phyloP scores from a whole-genome alignment of 352 stramenopile genomes.

The Sclerospora graminicola region DNA sequence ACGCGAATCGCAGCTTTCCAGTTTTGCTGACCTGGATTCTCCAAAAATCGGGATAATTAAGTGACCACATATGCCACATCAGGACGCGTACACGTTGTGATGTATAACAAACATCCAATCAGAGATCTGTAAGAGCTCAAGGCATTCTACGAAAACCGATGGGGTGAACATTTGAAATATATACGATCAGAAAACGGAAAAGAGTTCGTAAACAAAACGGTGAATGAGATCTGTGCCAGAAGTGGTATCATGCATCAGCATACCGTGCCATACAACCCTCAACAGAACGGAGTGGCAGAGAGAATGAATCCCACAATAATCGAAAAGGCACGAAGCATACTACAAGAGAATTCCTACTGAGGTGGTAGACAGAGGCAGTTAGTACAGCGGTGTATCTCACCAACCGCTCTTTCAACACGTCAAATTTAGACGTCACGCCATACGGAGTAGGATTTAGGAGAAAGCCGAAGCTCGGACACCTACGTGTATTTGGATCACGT shows the following conservation, averaged over 20 bases:
- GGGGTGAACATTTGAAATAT: slow-evolving; percentile 3
- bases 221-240: not conserved
- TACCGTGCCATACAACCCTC: slow-evolving; percentile 2
- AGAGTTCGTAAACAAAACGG: slow-evolving; percentile 14
- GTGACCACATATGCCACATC: too few relatives aligned
- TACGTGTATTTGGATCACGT: slow-evolving; percentile 19
- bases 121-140: slow-evolving; percentile 10
- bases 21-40: too few relatives aligned
- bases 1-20: too few relatives aligned
- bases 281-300: slow-evolving; percentile 13
- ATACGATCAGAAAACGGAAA: slow-evolving; percentile 20
- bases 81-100: too few relatives aligned
- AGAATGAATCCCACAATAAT: slow-evolving; percentile 1
- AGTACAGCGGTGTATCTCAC: slow-evolving; percentile 18
- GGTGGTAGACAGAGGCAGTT: slow-evolving; percentile 23
- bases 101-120: too few relatives aligned
- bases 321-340: slow-evolving; percentile 10
- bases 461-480: slow-evolving; percentile 6
- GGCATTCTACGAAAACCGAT: slow-evolving; percentile 11
- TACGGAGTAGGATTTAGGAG: slow-evolving; percentile 14
- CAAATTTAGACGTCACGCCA: slow-evolving; percentile 2
- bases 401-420: not conserved
- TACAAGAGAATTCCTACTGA: slow-evolving; percentile 14
- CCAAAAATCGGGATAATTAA: too few relatives aligned
- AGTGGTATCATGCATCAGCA: slow-evolving; percentile 6